Base-by-base conservation (phyloP, 1,139 yeast species). In the Lodderomyces oxycetoniae region DNA sequence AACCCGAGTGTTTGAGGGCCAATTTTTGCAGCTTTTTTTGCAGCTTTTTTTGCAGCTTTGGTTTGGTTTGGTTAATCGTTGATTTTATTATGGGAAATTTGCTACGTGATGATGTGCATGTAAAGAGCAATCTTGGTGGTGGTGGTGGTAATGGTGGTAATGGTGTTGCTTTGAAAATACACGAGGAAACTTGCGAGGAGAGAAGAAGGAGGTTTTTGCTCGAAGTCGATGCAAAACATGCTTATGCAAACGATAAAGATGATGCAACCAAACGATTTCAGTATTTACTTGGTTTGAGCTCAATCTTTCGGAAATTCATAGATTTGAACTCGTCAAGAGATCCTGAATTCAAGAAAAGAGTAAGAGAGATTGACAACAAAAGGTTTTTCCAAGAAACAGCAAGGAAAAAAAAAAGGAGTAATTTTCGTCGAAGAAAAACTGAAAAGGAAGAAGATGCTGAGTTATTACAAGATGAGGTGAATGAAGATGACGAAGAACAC, bases 371-470 rank as follows among this genome's bases (percentile, higher is more conserved):
- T 30, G 68, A 64, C 41, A 47, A 43, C 34, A 65, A 76, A 28
- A 47, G 47, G 28, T 47, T 57, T 6, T 55, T 54, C 31, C 47
- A 45, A 26, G 47, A 53, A 47, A 43, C 46, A 8, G 33, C 37
- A 17, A 44, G 39, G 29, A 37, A 42, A 26, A 43, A 39, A 3
- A 41, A 39, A 30, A 43, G 49, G 19, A 16, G 28, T 3, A 29
- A 36, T 10, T 29, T 37, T 5, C 49, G 67, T 20, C 47, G 79
- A 33, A 59, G 95, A 40, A 85, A 85, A 53, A 80, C 93, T 0
- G 95, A 86, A 55, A 81, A 84, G 55, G 96, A 89, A 51, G 97
- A 89, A 54, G 96, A 87, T 55, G 95, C 87, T 1, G 96, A 87
- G 55, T 65, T 87, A 38, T 65, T 89, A 47, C 73, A 74, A 44